These are phyloP conservation scores for Hortaea sp. DNA, from an alignment of 2,329 filamentous ascomycete genomes.

Conservation along the genomic window DNA sequence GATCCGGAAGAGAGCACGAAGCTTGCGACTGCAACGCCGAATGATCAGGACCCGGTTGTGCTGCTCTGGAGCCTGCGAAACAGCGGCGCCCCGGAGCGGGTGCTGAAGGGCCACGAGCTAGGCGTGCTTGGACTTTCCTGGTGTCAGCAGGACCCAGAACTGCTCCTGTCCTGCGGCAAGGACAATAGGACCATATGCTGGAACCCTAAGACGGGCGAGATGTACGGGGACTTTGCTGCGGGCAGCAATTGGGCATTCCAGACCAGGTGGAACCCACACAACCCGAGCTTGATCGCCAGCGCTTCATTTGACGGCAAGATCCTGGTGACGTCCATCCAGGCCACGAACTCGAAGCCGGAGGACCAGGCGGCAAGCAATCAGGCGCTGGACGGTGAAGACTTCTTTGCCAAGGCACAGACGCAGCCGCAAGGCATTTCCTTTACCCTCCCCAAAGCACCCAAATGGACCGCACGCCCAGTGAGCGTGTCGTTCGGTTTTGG, in stretches of 20 bases:
- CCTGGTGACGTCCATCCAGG: constrained; percentile 84
- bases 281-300: constrained; percentile 84
- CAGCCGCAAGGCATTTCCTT: constrained; percentile 87
- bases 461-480: constrained; percentile 77
- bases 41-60: constrained; percentile 80
- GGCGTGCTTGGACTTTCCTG: constrained; percentile 90
- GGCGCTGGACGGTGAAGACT: constrained; percentile 81
- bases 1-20: constrained; percentile 89
- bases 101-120: constrained; percentile 83
- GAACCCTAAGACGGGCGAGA: constrained; percentile 86
- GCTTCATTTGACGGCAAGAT: constrained; percentile 98
- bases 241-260: constrained; percentile 99
- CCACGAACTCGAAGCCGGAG: constrained; percentile 66
- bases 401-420: constrained; percentile 86
- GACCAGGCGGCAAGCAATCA: constrained; percentile 54
- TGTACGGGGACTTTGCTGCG: constrained; percentile 85
- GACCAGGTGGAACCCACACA: constrained; percentile 85
- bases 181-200: constrained; percentile 92
- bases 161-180: constrained; percentile 88
- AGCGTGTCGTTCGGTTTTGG: constrained; percentile 92
- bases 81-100: constrained; percentile 85
- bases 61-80: constrained; percentile 92
- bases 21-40: constrained; percentile 82
- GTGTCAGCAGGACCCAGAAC: constrained; percentile 82
- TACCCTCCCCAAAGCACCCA: constrained; percentile 73